phyloP scores from a whole-genome alignment of 306 rosid species.

The Quercus suber region DNA sequence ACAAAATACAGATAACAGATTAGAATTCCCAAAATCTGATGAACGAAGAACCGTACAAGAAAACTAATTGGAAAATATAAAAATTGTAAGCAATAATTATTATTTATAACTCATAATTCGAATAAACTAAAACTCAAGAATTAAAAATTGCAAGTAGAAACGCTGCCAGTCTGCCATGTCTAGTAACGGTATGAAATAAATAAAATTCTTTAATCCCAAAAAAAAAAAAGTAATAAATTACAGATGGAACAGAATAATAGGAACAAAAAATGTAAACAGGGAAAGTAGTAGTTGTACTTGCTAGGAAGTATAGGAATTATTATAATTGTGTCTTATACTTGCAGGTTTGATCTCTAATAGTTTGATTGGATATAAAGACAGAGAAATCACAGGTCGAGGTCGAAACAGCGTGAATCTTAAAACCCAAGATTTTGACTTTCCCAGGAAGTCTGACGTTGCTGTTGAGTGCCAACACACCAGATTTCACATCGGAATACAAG shows the following conservation, averaged over 20 bases:
- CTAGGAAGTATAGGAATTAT: background rate
- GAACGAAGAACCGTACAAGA: too few species aligned
- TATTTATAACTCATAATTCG: too few species aligned
- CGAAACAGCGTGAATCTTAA: constrained; percentile 33
- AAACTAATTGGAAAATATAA: too few species aligned
- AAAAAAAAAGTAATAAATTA: too few species aligned
- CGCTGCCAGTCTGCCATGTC: background rate
- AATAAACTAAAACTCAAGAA: too few species aligned
- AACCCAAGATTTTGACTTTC: constrained; percentile 22
- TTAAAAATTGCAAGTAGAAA: background rate
- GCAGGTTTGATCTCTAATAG: constrained; percentile 33
- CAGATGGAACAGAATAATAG: too few species aligned
- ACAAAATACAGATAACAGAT: too few species aligned
- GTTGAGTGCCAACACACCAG: constrained; percentile 45
- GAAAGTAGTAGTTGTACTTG: background rate
- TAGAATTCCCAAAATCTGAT: too few species aligned
- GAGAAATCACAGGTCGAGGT: constrained; percentile 53
- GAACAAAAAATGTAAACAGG: background rate
- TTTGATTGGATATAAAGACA: constrained; percentile 12
- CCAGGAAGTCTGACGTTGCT: constrained; percentile 36
- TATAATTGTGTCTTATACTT: constrained; percentile 36
- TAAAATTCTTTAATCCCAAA: background rate
- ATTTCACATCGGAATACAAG: constrained; percentile 25
- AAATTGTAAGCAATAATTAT: background rate
- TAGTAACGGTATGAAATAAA: background rate